A percentile compares a stretch with the other conserved stretches of the same genome.
These are phyloP conservation scores for Stephania japonica DNA, from an alignment of 164 flowering plant species.

Conservation along the genomic window DNA sequence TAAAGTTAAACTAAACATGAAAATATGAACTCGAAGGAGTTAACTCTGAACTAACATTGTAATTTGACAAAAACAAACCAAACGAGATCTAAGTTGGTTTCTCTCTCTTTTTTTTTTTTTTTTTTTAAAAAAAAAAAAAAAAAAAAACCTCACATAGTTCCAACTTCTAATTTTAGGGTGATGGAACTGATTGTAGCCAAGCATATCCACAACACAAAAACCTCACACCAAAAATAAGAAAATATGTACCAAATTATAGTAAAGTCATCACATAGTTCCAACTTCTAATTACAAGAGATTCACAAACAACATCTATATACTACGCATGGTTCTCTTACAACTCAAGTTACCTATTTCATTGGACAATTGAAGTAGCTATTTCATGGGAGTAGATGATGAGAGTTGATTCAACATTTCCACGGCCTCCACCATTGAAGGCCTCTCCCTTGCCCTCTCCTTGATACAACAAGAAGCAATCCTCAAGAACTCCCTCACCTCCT, in stretches of 20 bases:
- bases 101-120: no score
- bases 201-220: not conserved
- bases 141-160: no score
- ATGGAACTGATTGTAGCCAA: no score
- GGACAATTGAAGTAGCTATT: not conserved
- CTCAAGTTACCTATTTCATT: no score
- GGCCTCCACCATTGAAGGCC: constrained; percentile 61
- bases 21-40: no score
- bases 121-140: no score
- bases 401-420: constrained; percentile 31
- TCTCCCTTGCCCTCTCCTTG: constrained; percentile 25
- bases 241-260: not conserved
- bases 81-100: no score
- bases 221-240: not conserved
- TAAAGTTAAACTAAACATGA: no score
- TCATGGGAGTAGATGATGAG: not conserved
- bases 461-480: constrained; percentile 56
- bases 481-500: constrained; percentile 42
- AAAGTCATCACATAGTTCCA: not conserved
- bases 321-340: not conserved
- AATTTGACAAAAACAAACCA: no score
- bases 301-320: not conserved
- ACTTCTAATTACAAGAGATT: not conserved
- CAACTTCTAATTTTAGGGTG: no score
- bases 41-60: no score